Percentiles rank a stretch among this genome's conserved stretches.
phyloP scores from a whole-genome alignment of 371 early-diverging fungal genomes.

The Quaeritorhiza haematococci region DNA sequence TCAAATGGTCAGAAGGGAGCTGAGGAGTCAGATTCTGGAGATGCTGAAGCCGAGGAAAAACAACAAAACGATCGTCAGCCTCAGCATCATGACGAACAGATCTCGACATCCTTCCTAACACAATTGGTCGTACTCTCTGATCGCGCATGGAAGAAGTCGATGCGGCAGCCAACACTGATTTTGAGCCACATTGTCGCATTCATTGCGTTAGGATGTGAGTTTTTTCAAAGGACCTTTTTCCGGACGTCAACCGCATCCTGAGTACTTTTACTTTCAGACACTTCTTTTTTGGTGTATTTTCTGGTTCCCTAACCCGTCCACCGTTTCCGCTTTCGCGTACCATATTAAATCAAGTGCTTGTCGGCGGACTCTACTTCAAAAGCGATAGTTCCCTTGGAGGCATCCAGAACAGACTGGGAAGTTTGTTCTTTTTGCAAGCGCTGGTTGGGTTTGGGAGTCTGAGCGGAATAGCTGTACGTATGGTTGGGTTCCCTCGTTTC shows the following conservation, averaged over 20 bases:
- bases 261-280: too few relatives aligned
- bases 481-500: background rate
- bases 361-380: conserved; percentile 38
- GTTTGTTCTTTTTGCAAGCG: conserved; percentile 27
- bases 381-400: conserved; percentile 30
- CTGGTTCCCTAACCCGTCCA: too few relatives aligned
- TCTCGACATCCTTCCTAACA: too few relatives aligned
- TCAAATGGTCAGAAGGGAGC: background rate
- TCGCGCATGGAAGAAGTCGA: conserved; percentile 20
- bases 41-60: conserved; percentile 2
- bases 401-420: conserved; percentile 39
- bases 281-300: too few relatives aligned
- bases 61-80: conserved; percentile 13
- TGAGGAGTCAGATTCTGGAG: conserved; percentile 1
- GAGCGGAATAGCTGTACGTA: conserved; percentile 24
- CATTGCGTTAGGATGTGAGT: conserved; percentile 21
- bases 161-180: conserved; percentile 21
- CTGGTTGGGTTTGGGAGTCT: conserved; percentile 35
- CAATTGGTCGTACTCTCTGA: conserved; percentile 20
- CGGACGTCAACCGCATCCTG: too few relatives aligned
- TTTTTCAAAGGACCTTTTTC: too few relatives aligned
- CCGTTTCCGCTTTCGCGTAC: too few relatives aligned
- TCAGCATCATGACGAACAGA: too few relatives aligned
- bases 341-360: conserved; percentile 23
- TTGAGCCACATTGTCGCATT: conserved; percentile 22